Percentiles rank a stretch among this genome's conserved stretches.
These are phyloP conservation scores for Penicillium argentinense DNA, from an alignment of 495 filamentous ascomycete species.

Conservation along the genomic window DNA sequence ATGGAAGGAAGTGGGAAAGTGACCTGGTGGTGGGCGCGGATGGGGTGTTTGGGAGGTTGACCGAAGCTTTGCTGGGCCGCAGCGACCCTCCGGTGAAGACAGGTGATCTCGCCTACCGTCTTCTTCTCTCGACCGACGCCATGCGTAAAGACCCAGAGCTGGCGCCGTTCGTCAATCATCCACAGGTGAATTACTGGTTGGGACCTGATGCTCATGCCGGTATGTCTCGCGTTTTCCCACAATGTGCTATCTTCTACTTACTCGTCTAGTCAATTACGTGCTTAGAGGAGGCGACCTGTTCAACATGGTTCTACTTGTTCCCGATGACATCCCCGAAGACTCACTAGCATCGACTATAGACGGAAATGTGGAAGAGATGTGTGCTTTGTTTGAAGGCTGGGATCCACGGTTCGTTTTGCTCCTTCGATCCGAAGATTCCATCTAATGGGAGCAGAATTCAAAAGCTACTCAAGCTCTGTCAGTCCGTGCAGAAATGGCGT, in stretches of 20 bases:
- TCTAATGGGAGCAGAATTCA: slow-evolving; percentile 20
- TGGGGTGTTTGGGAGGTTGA: slow-evolving; percentile 52
- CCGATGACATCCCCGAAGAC: slow-evolving; percentile 64
- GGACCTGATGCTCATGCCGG: slow-evolving; percentile 60
- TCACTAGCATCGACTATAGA: slow-evolving; percentile 42
- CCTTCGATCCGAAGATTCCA: not conserved
- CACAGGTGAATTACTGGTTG: slow-evolving; percentile 70
- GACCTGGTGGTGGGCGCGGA: slow-evolving; percentile 61
- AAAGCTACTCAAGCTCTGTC: slow-evolving; percentile 37
- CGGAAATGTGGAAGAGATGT: slow-evolving; percentile 68
- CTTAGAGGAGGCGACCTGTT: slow-evolving; percentile 58
- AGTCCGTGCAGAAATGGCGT: slow-evolving; percentile 64
- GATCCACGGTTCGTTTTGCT: slow-evolving; percentile 47
- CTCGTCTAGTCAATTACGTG: slow-evolving; percentile 56
- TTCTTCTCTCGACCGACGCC: slow-evolving; percentile 52
- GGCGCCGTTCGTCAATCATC: slow-evolving; percentile 49
- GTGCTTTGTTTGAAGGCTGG: slow-evolving; percentile 59
- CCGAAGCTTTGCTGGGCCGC: slow-evolving; percentile 37
- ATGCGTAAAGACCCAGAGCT: slow-evolving; percentile 51
- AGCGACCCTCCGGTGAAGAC: slow-evolving; percentile 51
- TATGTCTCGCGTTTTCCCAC: slow-evolving; percentile 9
- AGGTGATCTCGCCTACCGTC: slow-evolving; percentile 66
- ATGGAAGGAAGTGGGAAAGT: slow-evolving; percentile 38
- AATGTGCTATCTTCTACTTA: not conserved
- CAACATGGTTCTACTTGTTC: slow-evolving; percentile 69